Evolutionary conservation across 2,329 filamentous ascomycete species (phyloP).

Genomic region (Pleurostoma richardsiae): DNA sequence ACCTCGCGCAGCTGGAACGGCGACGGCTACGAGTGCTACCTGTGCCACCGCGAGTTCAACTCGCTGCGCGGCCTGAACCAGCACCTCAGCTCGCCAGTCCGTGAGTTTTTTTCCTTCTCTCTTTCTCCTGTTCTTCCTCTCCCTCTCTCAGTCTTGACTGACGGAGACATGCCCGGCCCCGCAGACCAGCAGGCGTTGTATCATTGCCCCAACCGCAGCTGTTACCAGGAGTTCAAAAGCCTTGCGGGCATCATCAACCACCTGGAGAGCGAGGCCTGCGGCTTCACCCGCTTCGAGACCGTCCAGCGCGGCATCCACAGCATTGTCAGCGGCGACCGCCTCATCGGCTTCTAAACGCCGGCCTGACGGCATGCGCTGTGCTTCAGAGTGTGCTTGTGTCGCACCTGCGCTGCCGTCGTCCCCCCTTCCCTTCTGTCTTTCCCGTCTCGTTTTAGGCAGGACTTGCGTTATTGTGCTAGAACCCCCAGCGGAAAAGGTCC

Average conservation of each 20-base stretch:
- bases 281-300: constrained; percentile 28
- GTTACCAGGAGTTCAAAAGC: constrained; percentile 29
- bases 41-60: constrained; percentile 43
- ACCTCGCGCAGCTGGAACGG: constrained; percentile 38
- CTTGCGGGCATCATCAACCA: constrained; percentile 35
- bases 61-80: constrained; percentile 31
- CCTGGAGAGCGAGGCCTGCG: constrained; percentile 36
- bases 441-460: too few relatives aligned
- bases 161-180: not conserved
- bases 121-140: not conserved
- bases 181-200: constrained; percentile 31
- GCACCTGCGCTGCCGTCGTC: too few relatives aligned
- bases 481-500: too few relatives aligned
- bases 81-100: constrained; percentile 48
- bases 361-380: too few relatives aligned
- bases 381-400: too few relatives aligned
- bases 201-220: constrained; percentile 30
- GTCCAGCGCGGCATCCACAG: constrained; percentile 21
- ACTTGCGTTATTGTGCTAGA: too few relatives aligned
- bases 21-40: constrained; percentile 41
- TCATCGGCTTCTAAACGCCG: not conserved
- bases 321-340: constrained; percentile 12
- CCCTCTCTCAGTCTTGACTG: not conserved
- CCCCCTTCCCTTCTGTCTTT: too few relatives aligned
- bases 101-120: constrained; percentile 28